phyloP scores from a whole-genome alignment of 1,284 basidiomycete genomes.

The Puccinia brachypodii region DNA sequence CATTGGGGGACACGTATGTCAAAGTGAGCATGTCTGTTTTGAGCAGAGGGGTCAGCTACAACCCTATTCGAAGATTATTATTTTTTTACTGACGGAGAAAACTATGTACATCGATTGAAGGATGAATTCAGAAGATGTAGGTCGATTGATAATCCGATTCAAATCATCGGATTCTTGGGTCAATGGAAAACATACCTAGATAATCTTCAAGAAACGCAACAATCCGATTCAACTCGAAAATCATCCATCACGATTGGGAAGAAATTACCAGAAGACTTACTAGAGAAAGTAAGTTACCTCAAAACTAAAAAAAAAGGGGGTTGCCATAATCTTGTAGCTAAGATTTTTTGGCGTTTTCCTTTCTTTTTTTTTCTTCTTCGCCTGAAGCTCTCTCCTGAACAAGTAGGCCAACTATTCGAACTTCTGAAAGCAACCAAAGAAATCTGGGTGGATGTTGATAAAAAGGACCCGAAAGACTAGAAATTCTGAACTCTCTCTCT shows the following conservation, averaged over 20 bases:
- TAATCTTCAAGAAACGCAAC: constrained; percentile 52
- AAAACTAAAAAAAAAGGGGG: not conserved
- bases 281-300: constrained; percentile 34
- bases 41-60: no score
- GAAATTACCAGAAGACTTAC: constrained; percentile 52
- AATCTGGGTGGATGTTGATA: constrained; percentile 40
- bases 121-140: constrained; percentile 45
- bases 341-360: no score
- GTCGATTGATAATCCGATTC: constrained; percentile 55
- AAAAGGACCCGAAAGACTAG: not conserved
- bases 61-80: not conserved
- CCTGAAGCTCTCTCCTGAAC: constrained; percentile 55
- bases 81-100: not conserved
- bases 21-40: constrained; percentile 50
- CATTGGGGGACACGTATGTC: constrained; percentile 57
- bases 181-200: constrained; percentile 58
- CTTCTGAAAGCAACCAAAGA: constrained; percentile 50
- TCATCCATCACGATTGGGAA: constrained; percentile 49
- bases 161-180: constrained; percentile 56
- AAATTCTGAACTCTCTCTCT: not conserved
- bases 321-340: not conserved
- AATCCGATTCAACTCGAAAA: not conserved
- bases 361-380: not conserved
- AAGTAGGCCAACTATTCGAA: constrained; percentile 57
- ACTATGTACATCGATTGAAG: not conserved